phyloP scores from a whole-genome alignment of 2,329 filamentous ascomycete genomes.

The Leptographium lundbergii region DNA sequence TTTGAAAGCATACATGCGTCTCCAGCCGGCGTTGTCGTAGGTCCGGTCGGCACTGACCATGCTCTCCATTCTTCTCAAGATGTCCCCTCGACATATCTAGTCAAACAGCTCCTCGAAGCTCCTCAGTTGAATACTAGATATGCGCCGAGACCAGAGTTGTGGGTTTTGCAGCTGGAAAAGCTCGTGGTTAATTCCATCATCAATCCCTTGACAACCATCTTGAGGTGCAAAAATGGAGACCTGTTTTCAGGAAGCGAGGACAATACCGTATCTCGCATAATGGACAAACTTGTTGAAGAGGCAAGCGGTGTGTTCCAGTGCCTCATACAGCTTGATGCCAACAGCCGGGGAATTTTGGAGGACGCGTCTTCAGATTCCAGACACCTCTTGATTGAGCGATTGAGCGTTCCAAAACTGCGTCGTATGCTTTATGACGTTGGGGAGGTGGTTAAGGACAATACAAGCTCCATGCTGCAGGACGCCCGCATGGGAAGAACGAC shows the following conservation, averaged over 20 bases:
- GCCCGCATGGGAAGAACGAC: conserved; percentile 36
- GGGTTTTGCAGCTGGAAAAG: conserved; percentile 68
- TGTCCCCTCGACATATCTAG: conserved; percentile 22
- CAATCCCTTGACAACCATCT: conserved; percentile 72
- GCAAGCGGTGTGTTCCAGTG: conserved; percentile 58
- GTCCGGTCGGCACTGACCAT: conserved; percentile 22
- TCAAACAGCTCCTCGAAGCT: conserved; percentile 26
- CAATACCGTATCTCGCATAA: conserved; percentile 24
- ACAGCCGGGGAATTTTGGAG: conserved; percentile 25
- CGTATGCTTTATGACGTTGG: conserved; percentile 34
- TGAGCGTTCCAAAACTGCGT: conserved; percentile 29
- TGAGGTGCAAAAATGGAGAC: conserved; percentile 66
- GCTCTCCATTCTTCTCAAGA: not conserved
- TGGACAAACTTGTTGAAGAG: conserved; percentile 61
- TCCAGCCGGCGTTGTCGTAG: conserved; percentile 33
- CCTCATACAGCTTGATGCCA: conserved; percentile 48
- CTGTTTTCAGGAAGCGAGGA: conserved; percentile 37
- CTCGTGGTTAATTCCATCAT: conserved; percentile 68
- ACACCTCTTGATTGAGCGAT: conserved; percentile 19
- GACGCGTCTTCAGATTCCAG: not conserved
- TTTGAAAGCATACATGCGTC: conserved; percentile 42
- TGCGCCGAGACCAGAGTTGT: conserved; percentile 31
- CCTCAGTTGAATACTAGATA: conserved; percentile 28
- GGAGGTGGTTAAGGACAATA: conserved; percentile 37
- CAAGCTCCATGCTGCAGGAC: conserved; percentile 52